These are phyloP conservation scores for Nicotiana otophora DNA, from an alignment of 257 asterid genomes.

Conservation along the genomic window DNA sequence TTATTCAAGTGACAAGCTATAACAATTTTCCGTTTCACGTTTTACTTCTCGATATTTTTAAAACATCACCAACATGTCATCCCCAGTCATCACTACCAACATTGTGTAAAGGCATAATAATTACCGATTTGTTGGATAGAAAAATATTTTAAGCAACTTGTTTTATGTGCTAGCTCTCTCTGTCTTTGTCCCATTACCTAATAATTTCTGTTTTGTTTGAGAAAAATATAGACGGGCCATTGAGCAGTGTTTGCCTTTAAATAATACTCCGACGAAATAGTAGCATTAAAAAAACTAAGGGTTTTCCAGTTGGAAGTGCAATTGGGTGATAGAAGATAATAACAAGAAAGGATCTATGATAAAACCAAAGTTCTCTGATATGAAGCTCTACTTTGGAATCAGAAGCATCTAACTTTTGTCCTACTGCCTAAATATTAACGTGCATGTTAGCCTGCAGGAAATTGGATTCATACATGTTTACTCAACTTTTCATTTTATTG, in stretches of 20 bases:
- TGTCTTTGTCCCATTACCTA: background rate
- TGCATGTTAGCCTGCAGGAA: background rate
- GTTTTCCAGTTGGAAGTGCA: background rate
- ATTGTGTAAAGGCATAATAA: background rate
- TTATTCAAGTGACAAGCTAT: background rate
- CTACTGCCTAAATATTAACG: background rate
- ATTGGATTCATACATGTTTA: too few species aligned
- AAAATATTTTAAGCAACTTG: background rate
- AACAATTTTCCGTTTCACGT: background rate
- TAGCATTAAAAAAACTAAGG: background rate
- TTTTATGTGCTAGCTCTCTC: background rate
- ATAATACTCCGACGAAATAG: background rate
- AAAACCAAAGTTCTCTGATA: background rate
- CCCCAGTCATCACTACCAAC: background rate
- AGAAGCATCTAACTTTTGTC: background rate
- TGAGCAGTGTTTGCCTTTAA: background rate
- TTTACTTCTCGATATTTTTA: background rate
- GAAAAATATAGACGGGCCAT: background rate
- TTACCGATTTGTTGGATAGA: background rate
- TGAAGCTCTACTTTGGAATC: background rate
- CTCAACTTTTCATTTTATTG: too few species aligned
- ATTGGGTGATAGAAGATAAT: background rate
- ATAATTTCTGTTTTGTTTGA: background rate
- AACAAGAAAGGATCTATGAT: background rate
- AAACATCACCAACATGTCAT: slow-evolving; percentile 10